Evolutionary conservation across 345 rosid species (phyloP), one percentile per base, ranked within the genome.

Genomic region (Cardamine chenopodiifolia): DNA sequence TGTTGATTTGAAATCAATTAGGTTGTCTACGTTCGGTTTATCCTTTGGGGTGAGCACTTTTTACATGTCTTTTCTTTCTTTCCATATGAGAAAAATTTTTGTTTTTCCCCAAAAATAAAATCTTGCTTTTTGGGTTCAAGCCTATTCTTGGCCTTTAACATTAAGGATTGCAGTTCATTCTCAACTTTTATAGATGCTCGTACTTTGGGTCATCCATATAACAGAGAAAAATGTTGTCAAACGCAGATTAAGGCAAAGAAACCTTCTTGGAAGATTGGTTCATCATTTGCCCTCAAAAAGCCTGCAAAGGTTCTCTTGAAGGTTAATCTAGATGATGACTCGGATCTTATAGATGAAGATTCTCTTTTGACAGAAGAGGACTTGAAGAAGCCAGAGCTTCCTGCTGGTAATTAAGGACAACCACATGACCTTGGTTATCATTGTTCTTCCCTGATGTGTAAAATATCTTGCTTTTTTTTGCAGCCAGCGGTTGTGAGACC

Each of bases 321-420:
- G 84, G 78, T 90, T 71, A 85, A 81, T 72, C 32, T 87, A 12
- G 89, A 84, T 26, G 90, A 86, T 42, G 97, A 89, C 66, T 85
- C 74, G 59, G 98, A 93, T 82, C 80, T 95, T 78, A 95, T 95
- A 61, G 99, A 92, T 83, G 99, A 92, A 85, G 99, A 95, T 74
- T 85, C 89, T 77, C 96, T 92, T 25, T 81, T 95, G 72, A 89
- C 98, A 13, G 96, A 84, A 72, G 96, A 90, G 71, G 96, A 90
- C 75, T 77, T 90, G 80, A 88, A 83, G 86, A 92, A 88, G 76
- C 96, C 98, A 31, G 86, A 87, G 47, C 75, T 86, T 71, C 93
- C 87, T 45, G 64, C 56, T 22, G 91, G 96, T 88, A 82, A 71
- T 75, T 73, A 50, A 15, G 52, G 66, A 66, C 57, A 29, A 5